phyloP scores from a whole-genome alignment of 441 rosid species.

The Codiaeum variegatum region DNA sequence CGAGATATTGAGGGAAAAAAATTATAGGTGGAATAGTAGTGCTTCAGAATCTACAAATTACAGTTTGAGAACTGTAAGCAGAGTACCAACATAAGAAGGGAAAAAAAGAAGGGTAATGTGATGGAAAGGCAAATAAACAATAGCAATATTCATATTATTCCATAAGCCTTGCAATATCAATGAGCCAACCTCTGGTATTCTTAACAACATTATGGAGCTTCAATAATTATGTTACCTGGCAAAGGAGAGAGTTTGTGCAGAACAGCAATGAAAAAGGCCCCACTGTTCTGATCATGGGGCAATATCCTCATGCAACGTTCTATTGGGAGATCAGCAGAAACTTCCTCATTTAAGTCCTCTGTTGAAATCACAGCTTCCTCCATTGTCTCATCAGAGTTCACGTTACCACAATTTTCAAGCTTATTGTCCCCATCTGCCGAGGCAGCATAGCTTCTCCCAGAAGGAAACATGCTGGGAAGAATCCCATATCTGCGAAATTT shows the following conservation, averaged over 20 bases:
- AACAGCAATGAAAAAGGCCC: slow-evolving; percentile 91
- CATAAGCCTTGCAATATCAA: background rate
- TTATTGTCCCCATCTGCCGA: slow-evolving; percentile 25
- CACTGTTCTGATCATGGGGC: slow-evolving; percentile 98
- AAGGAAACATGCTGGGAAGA: slow-evolving; percentile 83
- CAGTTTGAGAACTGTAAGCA: slow-evolving; percentile 4
- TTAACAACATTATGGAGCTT: background rate
- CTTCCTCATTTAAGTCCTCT: slow-evolving; percentile 49
- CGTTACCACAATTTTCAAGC: slow-evolving; percentile 33
- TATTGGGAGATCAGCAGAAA: slow-evolving; percentile 70
- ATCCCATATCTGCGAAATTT: slow-evolving; percentile 51
- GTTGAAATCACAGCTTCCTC: slow-evolving; percentile 28
- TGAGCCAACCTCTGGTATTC: background rate
- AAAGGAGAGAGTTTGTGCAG: slow-evolving; percentile 66
- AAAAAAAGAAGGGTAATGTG: background rate
- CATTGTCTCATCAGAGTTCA: slow-evolving; percentile 30
- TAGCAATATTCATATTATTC: background rate
- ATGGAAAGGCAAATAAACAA: background rate
- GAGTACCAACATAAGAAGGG: background rate
- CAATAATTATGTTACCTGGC: slow-evolving; percentile 47
- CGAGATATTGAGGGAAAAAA: background rate
- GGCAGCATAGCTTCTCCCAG: slow-evolving; percentile 45
- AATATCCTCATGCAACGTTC: slow-evolving; percentile 87
- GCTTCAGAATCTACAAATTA: background rate
- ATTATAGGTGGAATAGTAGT: background rate